These are phyloP conservation scores for Porcisia deanei DNA, from an alignment of 208 protist genomes.

Conservation along the genomic window DNA sequence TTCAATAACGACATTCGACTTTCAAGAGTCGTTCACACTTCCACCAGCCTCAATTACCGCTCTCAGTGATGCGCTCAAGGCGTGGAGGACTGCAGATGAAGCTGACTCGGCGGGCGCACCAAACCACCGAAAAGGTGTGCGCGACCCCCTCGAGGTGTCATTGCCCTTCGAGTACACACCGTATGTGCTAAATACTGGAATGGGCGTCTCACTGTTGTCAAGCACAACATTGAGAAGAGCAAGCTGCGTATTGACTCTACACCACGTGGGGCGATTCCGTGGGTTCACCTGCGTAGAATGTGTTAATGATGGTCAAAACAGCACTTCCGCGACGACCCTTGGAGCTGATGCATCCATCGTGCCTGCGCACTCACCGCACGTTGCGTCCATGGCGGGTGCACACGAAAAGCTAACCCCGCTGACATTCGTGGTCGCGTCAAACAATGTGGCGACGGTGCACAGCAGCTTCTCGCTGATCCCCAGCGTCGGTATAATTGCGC, in stretches of 20 bases:
- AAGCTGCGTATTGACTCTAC: conserved; percentile 20
- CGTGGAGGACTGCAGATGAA: conserved; percentile 18
- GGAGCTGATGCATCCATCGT: not conserved
- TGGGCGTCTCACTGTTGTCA: conserved; percentile 2
- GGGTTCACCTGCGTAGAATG: conserved; percentile 25
- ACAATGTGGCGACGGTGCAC: conserved; percentile 35
- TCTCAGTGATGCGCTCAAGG: conserved; percentile 10
- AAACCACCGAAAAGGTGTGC: not conserved
- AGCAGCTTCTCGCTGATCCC: conserved; percentile 52
- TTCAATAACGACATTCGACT: conserved; percentile 5
- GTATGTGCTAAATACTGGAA: conserved; percentile 21
- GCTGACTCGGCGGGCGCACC: not conserved
- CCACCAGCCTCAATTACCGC: not conserved
- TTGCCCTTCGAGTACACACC: conserved; percentile 24
- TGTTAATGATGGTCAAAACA: conserved; percentile 1
- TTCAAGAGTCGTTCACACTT: conserved; percentile 30
- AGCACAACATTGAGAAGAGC: not conserved
- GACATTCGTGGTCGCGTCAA: conserved; percentile 38
- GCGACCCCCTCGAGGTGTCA: not conserved
- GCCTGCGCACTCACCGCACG: not conserved
- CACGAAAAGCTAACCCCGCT: conserved; percentile 3
- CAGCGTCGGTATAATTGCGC: conserved; percentile 65
- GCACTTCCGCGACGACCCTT: not conserved
- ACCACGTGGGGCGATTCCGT: conserved; percentile 15
- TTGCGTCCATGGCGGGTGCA: not conserved